Conservation (phyloP, 1,284 basidiomycete species). For the Trametes pubescens region DNA sequence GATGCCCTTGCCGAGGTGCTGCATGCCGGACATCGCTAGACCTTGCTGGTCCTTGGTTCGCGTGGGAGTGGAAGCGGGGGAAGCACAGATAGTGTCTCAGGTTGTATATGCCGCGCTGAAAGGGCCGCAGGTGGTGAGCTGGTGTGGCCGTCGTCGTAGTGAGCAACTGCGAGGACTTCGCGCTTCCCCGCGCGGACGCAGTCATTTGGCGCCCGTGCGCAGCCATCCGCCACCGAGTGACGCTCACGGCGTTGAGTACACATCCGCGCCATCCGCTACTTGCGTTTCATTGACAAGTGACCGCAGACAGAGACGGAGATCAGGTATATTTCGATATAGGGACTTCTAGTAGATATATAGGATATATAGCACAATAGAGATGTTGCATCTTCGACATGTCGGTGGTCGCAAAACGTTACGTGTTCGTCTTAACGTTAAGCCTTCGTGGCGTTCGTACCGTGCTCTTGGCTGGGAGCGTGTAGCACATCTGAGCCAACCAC, state of each 20-base stretch:
- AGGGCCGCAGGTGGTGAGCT: background rate
- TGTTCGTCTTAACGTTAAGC: no score
- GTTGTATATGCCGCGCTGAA: background rate
- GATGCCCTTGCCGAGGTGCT: slow-evolving; percentile 81
- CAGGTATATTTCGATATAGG: background rate
- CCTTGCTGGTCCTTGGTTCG: slow-evolving; percentile 1
- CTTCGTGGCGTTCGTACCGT: background rate
- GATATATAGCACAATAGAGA: background rate
- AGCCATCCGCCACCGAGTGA: background rate
- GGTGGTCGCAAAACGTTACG: background rate
- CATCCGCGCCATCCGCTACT: background rate
- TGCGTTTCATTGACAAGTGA: background rate
- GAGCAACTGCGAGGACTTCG: background rate
- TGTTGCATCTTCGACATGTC: background rate
- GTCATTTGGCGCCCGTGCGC: slow-evolving; percentile 2
- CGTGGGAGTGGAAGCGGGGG: no score
- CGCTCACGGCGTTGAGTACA: background rate
- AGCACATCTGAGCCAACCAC: background rate
- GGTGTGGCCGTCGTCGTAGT: slow-evolving; percentile 2
- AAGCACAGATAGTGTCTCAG: background rate
- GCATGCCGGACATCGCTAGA: slow-evolving; percentile 52
- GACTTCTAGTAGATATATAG: background rate
- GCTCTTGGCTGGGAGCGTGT: background rate
- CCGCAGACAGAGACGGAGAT: background rate
- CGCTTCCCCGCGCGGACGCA: slow-evolving; percentile 1